A percentile compares a stretch with the other conserved stretches of the same genome.
Conservation (phyloP, 805 yeast species). For the Wickerhamomyces canadensis region DNA sequence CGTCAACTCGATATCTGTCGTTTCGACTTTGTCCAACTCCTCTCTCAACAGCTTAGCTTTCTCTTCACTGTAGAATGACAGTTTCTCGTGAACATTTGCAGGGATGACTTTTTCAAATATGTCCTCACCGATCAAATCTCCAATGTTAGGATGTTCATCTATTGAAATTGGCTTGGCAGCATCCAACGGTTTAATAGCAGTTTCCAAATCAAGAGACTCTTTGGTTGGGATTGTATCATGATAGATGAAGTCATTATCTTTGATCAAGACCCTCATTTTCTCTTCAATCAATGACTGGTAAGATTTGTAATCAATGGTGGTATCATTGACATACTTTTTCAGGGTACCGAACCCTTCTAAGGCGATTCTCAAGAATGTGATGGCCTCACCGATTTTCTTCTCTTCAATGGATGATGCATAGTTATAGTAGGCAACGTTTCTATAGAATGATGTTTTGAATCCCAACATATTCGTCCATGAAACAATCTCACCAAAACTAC, state of each 20-base stretch:
- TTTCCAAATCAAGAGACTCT: constrained; percentile 38
- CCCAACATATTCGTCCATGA: constrained; percentile 48
- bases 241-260: constrained; percentile 87
- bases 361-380: constrained; percentile 57
- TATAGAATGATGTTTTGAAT: constrained; percentile 50
- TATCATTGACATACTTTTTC: constrained; percentile 29
- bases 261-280: constrained; percentile 41
- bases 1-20: constrained; percentile 71
- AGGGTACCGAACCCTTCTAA: constrained; percentile 28
- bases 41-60: constrained; percentile 70
- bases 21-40: constrained; percentile 68
- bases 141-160: constrained; percentile 40
- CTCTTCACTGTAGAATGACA: constrained; percentile 85
- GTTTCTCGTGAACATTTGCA: constrained; percentile 77
- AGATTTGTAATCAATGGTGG: constrained; percentile 27
- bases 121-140: constrained; percentile 40
- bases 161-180: constrained; percentile 58
- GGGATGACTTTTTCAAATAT: constrained; percentile 81
- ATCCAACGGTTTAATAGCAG: constrained; percentile 63
- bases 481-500: constrained; percentile 33
- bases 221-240: constrained; percentile 69
- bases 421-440: constrained; percentile 55
- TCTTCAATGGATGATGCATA: constrained; percentile 51
- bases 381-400: constrained; percentile 68
- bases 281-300: constrained; percentile 29